Base-by-base conservation (phyloP, 1,139 yeast species). In the Tardiomyces digboiensis region DNA sequence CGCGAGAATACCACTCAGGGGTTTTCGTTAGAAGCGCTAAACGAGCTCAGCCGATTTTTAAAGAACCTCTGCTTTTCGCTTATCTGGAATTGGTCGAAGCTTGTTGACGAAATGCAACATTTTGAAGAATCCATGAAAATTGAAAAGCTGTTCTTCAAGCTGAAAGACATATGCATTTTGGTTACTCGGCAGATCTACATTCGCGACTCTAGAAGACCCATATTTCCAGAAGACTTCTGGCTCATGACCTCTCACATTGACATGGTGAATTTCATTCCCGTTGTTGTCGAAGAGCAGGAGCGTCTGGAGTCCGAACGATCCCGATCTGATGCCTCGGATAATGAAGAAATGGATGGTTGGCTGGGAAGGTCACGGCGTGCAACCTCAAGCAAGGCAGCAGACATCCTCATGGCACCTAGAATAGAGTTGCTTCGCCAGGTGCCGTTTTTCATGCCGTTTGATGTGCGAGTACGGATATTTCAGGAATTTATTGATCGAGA, bases 391-490 rank as follows among this genome's bases (percentile, higher is more conserved):
- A 12, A 5, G 20, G 36, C 21, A 2, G 23, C 21, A 10, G 22
- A 12, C 43, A 57, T 60, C 39, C 68, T 58, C 23, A 39, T 48
- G 6, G 50, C 53, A 3, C 62, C 66, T 1, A 46, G 65, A 49
- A 50, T 76, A 40, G 75, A 78, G 43, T 67, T 88, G 1, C 69
- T 86, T 38, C 70, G 75, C 2, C 74, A 76, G 44, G 67, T 80
- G 2, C 97, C 98, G 1, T 89, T 84, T 58, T 82, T 87, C 63
- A 70, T 89, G 19, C 78, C 86, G 0, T 91, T 91, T 59, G 72
- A 74, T 21, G 75, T 76, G 37, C 70, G 98, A 43, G 95, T 87
- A 0, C 72, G 71, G 44, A 70, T 86, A 1, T 85, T 91, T 56
- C 87, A 82, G 49, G 62, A 67, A n/a, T 66, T 85, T 44, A 75